These are phyloP conservation scores for Saturnispora diversa DNA, from an alignment of 805 yeast genomes.

Conservation along the genomic window DNA sequence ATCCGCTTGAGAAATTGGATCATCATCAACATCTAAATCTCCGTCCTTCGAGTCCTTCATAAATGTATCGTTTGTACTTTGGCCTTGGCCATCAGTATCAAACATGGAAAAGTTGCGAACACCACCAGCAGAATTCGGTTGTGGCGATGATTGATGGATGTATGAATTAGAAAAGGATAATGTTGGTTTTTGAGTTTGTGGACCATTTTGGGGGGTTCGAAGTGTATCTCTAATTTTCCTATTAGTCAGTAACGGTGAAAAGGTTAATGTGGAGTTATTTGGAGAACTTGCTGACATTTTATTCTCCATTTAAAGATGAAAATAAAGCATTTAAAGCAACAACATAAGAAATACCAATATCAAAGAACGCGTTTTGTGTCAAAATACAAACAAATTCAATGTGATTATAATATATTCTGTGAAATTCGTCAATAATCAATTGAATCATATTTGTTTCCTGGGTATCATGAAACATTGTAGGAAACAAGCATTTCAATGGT, in stretches of 20 bases:
- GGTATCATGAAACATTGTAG: no score
- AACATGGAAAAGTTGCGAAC: neutral
- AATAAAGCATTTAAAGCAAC: no score
- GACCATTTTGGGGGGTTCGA: conserved; percentile 29
- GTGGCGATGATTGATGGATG: conserved; percentile 16
- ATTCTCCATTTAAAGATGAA: no score
- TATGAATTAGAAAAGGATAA: conserved; percentile 12
- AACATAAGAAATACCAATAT: no score
- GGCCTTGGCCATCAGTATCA: neutral
- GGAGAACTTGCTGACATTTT: conserved; percentile 34
- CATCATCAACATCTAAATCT: conserved; percentile 22
- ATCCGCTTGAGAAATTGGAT: conserved; percentile 71
- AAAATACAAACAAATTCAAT: no score
- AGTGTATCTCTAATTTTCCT: conserved; percentile 28
- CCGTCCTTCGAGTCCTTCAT: no score
- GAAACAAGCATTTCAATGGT: no score
- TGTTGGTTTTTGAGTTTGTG: conserved; percentile 9
- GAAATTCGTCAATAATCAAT: no score
- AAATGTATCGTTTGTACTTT: neutral
- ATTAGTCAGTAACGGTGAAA: conserved; percentile 54
- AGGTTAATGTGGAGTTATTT: conserved; percentile 64
- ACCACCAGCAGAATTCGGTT: conserved; percentile 1
- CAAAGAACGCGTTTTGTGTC: no score
- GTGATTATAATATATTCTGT: no score
- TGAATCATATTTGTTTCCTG: no score